Evolutionary conservation across 257 asterid genomes (phyloP).

Genomic region (Solanum piurae): DNA sequence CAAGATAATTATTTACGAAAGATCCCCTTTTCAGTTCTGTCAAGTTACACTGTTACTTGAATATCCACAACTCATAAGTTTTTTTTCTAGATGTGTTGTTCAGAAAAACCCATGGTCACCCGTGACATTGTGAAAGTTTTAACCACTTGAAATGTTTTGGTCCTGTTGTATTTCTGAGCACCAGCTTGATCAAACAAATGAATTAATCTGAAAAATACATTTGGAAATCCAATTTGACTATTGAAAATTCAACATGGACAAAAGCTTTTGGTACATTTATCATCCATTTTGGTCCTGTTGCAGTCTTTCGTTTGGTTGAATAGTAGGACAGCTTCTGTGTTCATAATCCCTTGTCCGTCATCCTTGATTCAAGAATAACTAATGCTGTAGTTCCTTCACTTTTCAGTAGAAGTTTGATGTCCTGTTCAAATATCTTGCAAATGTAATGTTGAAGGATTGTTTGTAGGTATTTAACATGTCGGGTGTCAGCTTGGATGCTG

Average conservation of each 20-base stretch:
- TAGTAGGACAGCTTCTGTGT: not conserved
- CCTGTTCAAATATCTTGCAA: not conserved
- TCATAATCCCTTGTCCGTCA: not conserved
- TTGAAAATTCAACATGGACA: not conserved
- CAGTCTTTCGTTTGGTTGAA: not conserved
- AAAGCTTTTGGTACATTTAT: not conserved
- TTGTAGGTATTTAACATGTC: constrained; percentile 79
- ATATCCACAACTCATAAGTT: not conserved
- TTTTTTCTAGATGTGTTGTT: not conserved
- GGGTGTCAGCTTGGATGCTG: constrained; percentile 64
- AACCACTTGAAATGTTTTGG: not conserved
- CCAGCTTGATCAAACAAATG: not conserved
- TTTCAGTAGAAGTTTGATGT: not conserved
- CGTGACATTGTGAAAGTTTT: not conserved
- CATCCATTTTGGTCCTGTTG: not conserved
- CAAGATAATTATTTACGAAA: not conserved
- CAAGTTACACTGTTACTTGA: not conserved
- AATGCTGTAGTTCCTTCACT: not conserved
- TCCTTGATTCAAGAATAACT: not conserved
- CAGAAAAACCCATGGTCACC: not conserved
- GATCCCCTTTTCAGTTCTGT: not conserved
- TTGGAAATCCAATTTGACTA: not conserved
- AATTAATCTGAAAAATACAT: not conserved
- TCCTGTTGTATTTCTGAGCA: not conserved
- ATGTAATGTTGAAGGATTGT: not conserved